Base-by-base conservation (phyloP, 2,329 filamentous ascomycete species). In the Aspergillus aculeatus region DNA sequence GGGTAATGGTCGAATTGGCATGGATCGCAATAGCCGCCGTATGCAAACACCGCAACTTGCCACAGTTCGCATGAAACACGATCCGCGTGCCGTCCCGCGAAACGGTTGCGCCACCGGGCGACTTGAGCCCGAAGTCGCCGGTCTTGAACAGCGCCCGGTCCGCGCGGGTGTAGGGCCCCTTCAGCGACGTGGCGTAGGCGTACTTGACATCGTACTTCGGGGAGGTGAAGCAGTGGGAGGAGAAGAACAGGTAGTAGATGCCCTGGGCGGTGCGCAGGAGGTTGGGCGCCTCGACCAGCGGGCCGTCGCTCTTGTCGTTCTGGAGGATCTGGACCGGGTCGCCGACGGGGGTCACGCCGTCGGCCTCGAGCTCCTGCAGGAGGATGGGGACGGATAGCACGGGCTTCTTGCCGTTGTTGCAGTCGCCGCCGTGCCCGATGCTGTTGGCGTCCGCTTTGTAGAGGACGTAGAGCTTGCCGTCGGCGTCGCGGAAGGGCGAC, bases 391-490 rank as follows among this genome's bases (percentile, higher is more conserved):
- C 73, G 0, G 71, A 52, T 0, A 68, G 60, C 5, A 71, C 63
- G 5, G 74, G 74, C 6, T 62, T 61, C 7, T 69, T 69, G 66
- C 78, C 81, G 56, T 79, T 77, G 44, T 71, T 71, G 66, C 80
- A 82, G 44, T 69, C 67, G 3, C 80, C 80, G 31, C 78, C 78
- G 59, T 73, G 67, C 5, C 77, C 77, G 41, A 82, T 72, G 56
- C 77, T 78, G 71, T 88, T 88, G 24, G 85, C 86, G 68, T 89
- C 86, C 38, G 86, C 77, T 71, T 89, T 89, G 75, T 88, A 89
- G 19, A 83, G 73, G 21, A 89, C 77, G 68, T 87, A 89, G 6
- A 81, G 77, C 35, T 71, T 79, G 26, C 82, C 82, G 47, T 81
- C 78, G 1, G 32, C 47, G 66, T 89, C 86, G n/a, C 73, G 67